Conservation (phyloP, 495 filamentous ascomycete species). For the Entonaema liquescens region DNA sequence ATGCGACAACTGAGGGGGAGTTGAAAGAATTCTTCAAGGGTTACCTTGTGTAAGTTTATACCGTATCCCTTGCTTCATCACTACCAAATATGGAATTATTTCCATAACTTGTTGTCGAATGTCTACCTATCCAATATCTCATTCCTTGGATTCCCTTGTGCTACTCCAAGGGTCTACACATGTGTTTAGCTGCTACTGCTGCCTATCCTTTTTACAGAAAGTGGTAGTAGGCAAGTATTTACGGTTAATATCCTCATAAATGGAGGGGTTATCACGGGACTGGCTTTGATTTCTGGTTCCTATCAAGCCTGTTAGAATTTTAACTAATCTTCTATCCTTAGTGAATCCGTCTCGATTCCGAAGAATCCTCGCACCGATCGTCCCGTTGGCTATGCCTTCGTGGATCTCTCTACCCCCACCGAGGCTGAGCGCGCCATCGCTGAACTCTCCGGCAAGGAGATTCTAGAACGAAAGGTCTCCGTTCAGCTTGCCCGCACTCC, state of each 20-base stretch:
- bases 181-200: conserved; percentile 1
- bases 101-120: not conserved
- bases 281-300: not conserved
- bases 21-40: conserved; percentile 98
- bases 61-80: not conserved
- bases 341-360: conserved; percentile 97
- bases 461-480: conserved; percentile 97
- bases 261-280: not conserved
- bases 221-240: conserved; percentile 1
- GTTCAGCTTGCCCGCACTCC: conserved; percentile 98
- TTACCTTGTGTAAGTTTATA: conserved; percentile 89
- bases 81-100: conserved; percentile 6
- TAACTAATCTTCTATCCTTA: conserved; percentile 52
- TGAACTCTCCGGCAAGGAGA: conserved; percentile 94
- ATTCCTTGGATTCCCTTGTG: conserved; percentile 20
- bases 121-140: conserved; percentile 8
- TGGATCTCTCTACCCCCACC: conserved; percentile 90
- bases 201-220: not conserved
- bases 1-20: conserved; percentile 99
- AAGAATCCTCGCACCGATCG: conserved; percentile 98
- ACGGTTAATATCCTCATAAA: not conserved
- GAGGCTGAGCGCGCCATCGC: conserved; percentile 95
- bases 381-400: conserved; percentile 98
- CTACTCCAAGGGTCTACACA: conserved; percentile 1
- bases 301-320: not conserved